phyloP scores from a whole-genome alignment of 208 protist genomes.

The Trypanosoma rangeli region DNA sequence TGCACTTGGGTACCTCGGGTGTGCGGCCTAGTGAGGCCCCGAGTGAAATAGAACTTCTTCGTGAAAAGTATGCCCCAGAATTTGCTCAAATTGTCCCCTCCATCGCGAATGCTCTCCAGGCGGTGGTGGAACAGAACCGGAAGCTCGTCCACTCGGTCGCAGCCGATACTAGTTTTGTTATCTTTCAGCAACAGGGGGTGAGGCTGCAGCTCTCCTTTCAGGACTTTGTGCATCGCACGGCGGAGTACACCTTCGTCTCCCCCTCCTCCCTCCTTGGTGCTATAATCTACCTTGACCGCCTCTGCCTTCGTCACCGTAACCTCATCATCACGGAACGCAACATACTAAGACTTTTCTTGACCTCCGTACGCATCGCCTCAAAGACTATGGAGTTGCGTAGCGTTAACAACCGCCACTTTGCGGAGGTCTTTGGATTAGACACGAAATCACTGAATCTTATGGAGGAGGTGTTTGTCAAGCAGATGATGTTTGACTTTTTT shows the following conservation, averaged over 20 bases:
- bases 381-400: conserved; percentile 87
- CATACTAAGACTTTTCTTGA: conserved; percentile 73
- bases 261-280: conserved; percentile 69
- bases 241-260: conserved; percentile 84
- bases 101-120: conserved; percentile 64
- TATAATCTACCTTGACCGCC: conserved; percentile 82
- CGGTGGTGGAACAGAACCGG: conserved; percentile 50
- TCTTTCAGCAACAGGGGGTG: conserved; percentile 15
- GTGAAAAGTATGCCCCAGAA: conserved; percentile 81
- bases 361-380: conserved; percentile 70
- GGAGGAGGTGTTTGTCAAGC: conserved; percentile 71
- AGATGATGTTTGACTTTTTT: conserved; percentile 78
- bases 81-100: conserved; percentile 76
- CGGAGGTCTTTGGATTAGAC: conserved; percentile 60
- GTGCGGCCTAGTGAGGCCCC: conserved; percentile 9
- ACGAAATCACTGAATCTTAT: conserved; percentile 69
- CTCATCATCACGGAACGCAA: conserved; percentile 65
- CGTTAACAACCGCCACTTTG: conserved; percentile 89
- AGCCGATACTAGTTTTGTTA: conserved; percentile 4
- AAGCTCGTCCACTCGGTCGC: conserved; percentile 24
- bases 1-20: conserved; percentile 25
- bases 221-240: conserved; percentile 38
- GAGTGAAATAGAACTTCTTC: conserved; percentile 77
- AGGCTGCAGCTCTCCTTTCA: conserved; percentile 29
- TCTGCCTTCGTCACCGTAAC: conserved; percentile 54